Base-by-base conservation (phyloP, 2,329 filamentous ascomycete genomes). In the Thielaviopsis ethacetica region DNA sequence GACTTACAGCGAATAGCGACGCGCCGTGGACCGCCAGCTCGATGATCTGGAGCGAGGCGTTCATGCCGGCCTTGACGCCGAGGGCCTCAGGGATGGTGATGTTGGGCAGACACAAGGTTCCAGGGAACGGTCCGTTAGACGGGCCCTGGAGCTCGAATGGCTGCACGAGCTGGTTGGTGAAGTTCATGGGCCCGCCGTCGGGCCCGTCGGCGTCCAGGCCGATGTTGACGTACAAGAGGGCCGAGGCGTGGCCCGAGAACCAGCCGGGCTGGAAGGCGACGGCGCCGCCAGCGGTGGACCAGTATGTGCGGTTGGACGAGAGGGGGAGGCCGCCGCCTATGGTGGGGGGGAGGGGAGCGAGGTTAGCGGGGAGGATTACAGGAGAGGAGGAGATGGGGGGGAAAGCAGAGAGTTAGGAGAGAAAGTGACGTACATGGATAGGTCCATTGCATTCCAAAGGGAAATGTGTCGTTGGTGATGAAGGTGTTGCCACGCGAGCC, bases 171-270 rank as follows among this genome's bases (percentile, higher is more conserved):
- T 80, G 75, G 68, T 84, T 81, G 62, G 86, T 90, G 50, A 66
- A 67, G 47, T 62, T 62, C 59, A 60, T 56, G 13, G 62, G 62
- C 12, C 62, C 62, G 21, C 61, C 61, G 56, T 75, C 73, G 15
- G 77, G 76, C 0, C 75, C 76, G 21, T 74, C 72, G 15, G 77
- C 86, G 59, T 85, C 86, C 63, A 87, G 79, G 62, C 89, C 89
- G 61, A 94, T 75, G 72, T 94, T 94, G 71, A 95, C 75, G 71
- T 91, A 93, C 67, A 93, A 78, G 64, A 88, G 79, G 7, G 87
- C 88, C 5, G 81, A 83, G 24, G 77, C 70, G 68, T 94, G 89
- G 60, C 89, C 89, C 59, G 82, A 81, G 73, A 93, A 93, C 89
- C 88, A 94, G 65, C 88, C 89, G 0, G 89, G 89, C 67, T 94